Conservation (phyloP, 352 stramenopile species). For the Blastocystis sp. region DNA sequence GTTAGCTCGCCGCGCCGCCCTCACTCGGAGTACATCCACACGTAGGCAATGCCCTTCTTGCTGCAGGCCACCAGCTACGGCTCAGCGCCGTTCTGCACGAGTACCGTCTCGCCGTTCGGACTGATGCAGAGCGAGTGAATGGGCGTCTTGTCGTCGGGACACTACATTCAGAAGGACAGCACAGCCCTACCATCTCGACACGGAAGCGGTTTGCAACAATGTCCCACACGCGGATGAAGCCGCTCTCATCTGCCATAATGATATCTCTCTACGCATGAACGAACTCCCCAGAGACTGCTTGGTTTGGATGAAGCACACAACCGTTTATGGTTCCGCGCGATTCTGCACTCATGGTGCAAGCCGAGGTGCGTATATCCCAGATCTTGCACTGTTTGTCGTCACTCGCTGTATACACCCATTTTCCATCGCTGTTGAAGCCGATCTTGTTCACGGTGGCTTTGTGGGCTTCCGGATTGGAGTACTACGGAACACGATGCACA, state of each 20-base stretch:
- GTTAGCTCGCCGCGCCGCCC: too few relatives aligned
- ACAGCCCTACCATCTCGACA: slow-evolving; percentile 34
- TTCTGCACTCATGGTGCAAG: slow-evolving; percentile 37
- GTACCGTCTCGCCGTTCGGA: slow-evolving; percentile 56
- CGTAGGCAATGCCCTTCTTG: slow-evolving; percentile 54
- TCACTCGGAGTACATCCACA: slow-evolving; percentile 65
- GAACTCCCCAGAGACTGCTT: not conserved
- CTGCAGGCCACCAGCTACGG: slow-evolving; percentile 60
- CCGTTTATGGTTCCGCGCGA: slow-evolving; percentile 54
- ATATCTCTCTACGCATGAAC: slow-evolving; percentile 49
- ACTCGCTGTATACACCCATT: slow-evolving; percentile 67
- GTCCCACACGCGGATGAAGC: slow-evolving; percentile 56
- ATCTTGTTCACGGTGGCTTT: slow-evolving; percentile 58
- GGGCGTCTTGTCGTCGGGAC: slow-evolving; percentile 49
- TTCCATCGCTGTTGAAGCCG: slow-evolving; percentile 61
- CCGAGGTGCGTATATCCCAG: slow-evolving; percentile 62
- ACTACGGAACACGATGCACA: not conserved
- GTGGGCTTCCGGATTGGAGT: slow-evolving; percentile 61
- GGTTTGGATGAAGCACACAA: slow-evolving; percentile 62
- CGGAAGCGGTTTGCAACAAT: slow-evolving; percentile 47
- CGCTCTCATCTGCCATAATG: slow-evolving; percentile 46
- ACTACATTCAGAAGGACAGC: slow-evolving; percentile 6
- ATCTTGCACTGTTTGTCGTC: slow-evolving; percentile 63
- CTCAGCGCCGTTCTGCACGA: not conserved
- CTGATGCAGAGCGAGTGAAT: slow-evolving; percentile 47